These are phyloP conservation scores for Typha latifolia DNA, from an alignment of 176 grass and related monocot species.

Conservation along the genomic window DNA sequence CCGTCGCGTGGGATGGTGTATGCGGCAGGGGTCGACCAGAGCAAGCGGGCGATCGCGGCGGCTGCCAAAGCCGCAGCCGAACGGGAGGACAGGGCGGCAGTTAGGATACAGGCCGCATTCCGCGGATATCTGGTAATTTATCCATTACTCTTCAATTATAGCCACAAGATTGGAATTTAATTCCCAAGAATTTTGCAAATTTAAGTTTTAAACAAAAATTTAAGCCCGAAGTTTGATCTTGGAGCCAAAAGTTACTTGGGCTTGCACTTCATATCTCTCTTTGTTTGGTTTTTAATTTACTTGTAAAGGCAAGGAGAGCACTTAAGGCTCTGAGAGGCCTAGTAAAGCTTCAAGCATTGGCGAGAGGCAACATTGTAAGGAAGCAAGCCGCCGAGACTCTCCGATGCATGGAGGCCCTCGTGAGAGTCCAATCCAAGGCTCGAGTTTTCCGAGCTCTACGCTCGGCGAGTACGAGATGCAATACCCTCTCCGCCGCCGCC, in stretches of 20 bases:
- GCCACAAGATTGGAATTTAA: too few relatives aligned
- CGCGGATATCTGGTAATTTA: constrained; percentile 71
- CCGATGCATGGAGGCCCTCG: constrained; percentile 91
- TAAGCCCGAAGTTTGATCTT: too few relatives aligned
- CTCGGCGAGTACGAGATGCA: constrained; percentile 15
- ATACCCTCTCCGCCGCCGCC: neutral
- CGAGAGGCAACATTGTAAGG: constrained; percentile 89
- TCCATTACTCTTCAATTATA: neutral
- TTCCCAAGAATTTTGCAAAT: too few relatives aligned
- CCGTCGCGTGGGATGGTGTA: neutral
- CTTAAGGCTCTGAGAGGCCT: constrained; percentile 74
- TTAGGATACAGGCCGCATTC: constrained; percentile 80
- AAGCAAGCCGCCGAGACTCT: constrained; percentile 90
- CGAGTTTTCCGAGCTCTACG: constrained; percentile 43
- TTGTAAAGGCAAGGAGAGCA: constrained; percentile 67
- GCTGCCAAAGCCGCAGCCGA: constrained; percentile 48
- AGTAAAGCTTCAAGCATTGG: constrained; percentile 93
- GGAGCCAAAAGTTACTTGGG: too few relatives aligned
- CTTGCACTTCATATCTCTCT: too few relatives aligned
- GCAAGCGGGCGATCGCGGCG: constrained; percentile 83
- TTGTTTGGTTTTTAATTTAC: neutral
- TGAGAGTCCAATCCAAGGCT: constrained; percentile 65
- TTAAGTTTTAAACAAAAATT: too few relatives aligned
- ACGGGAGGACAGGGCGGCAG: constrained; percentile 52
- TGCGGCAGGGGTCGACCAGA: constrained; percentile 50